These are phyloP conservation scores for Lasiodiplodia theobromae DNA, from an alignment of 2,329 filamentous ascomycete species.

Conservation along the genomic window DNA sequence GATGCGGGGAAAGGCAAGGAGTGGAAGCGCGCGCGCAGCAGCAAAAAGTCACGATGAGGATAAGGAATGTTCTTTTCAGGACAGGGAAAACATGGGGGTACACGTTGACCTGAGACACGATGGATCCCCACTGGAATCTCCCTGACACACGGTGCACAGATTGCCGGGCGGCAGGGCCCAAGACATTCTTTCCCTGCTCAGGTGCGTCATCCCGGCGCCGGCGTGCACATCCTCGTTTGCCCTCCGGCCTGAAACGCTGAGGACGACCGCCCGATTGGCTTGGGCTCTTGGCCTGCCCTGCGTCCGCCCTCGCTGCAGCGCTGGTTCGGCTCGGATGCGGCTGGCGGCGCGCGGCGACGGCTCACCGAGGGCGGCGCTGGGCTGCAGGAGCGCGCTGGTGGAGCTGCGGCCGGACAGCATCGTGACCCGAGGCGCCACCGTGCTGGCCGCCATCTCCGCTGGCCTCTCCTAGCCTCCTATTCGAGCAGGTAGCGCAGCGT, in stretches of 20 bases:
- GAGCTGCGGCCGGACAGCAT: conserved; percentile 14
- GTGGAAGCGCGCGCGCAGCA: conserved; percentile 26
- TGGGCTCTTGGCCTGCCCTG: conserved; percentile 22
- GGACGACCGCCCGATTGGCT: conserved; percentile 23
- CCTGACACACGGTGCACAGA: conserved; percentile 28
- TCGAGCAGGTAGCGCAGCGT: background rate
- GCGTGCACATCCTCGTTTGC: conserved; percentile 26
- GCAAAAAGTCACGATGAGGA: conserved; percentile 27
- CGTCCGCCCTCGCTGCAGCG: conserved; percentile 7
- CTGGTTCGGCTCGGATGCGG: conserved; percentile 1
- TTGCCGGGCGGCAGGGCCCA: conserved; percentile 16
- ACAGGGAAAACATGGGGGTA: conserved; percentile 30
- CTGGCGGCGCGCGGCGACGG: background rate
- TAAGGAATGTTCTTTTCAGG: conserved; percentile 28
- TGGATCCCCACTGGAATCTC: conserved; percentile 31
- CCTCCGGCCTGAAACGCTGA: conserved; percentile 24
- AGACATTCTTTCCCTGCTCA: conserved; percentile 27
- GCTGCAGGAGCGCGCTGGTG: background rate
- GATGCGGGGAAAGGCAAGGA: conserved; percentile 27
- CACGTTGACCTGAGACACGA: conserved; percentile 31
- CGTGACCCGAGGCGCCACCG: conserved; percentile 3
- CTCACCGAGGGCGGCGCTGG: background rate
- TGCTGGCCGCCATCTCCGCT: conserved; percentile 3
- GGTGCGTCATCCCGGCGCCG: conserved; percentile 28
- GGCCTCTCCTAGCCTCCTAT: conserved; percentile 21